phyloP scores from a whole-genome alignment of 2,329 filamentous ascomycete species.

The Tolypocladium tundrense region DNA sequence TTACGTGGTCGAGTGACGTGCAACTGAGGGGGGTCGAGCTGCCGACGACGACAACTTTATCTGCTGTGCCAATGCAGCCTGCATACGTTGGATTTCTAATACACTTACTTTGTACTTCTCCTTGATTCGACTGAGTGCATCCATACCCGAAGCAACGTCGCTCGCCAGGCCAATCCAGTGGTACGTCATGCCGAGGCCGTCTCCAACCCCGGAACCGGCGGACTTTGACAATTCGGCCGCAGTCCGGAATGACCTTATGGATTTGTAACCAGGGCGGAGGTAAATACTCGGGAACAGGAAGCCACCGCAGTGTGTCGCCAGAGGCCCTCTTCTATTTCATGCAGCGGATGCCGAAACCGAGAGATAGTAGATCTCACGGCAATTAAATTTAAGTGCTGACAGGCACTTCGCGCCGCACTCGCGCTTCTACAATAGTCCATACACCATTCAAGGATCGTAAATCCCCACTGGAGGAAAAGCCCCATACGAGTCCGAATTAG shows the following conservation, averaged over 20 bases:
- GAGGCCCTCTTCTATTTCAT: not conserved
- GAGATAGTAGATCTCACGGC: too few species aligned
- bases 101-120: not conserved
- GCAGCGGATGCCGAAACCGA: too few species aligned
- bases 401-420: too few species aligned
- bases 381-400: too few species aligned
- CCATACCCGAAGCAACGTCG: not conserved
- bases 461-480: too few species aligned
- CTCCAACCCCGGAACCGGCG: not conserved
- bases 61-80: not conserved
- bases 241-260: not conserved
- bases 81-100: not conserved
- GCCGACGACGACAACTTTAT: not conserved
- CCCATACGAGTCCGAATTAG: too few species aligned
- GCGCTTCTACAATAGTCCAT: too few species aligned
- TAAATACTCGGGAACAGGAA: not conserved
- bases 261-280: not conserved
- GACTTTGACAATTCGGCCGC: not conserved
- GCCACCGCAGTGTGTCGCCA: not conserved
- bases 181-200: not conserved
- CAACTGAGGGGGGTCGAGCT: not conserved
- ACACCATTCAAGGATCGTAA: too few species aligned
- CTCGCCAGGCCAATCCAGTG: not conserved
- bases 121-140: not conserved
- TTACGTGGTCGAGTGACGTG: not conserved